These are phyloP conservation scores for Aspergillus saccharolyticus DNA, from an alignment of 495 filamentous ascomycete genomes.

Conservation along the genomic window DNA sequence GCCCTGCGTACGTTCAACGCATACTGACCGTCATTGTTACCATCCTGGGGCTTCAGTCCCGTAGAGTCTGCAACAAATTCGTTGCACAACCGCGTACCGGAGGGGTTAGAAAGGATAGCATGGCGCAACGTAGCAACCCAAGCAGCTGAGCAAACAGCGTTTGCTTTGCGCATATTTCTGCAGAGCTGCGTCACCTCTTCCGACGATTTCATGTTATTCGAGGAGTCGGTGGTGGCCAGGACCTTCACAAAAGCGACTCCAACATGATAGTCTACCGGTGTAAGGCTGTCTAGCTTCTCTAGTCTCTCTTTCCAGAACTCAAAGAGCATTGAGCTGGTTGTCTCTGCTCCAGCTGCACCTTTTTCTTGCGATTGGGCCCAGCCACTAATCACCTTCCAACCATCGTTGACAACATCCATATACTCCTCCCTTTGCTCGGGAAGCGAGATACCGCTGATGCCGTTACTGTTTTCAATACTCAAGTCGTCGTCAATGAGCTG, in stretches of 20 bases:
- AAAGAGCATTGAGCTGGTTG: slow-evolving; percentile 21
- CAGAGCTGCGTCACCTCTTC: slow-evolving; percentile 34
- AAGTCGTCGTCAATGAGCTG: slow-evolving; percentile 62
- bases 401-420: slow-evolving; percentile 54
- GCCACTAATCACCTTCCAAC: slow-evolving; percentile 48
- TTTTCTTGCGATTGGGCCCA: slow-evolving; percentile 35
- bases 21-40: slow-evolving; percentile 37
- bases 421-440: slow-evolving; percentile 55
- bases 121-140: slow-evolving; percentile 34
- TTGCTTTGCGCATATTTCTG: slow-evolving; percentile 32
- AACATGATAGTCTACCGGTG: slow-evolving; percentile 34
- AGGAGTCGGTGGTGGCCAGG: slow-evolving; percentile 25
- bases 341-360: slow-evolving; percentile 8
- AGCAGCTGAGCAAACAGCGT: slow-evolving; percentile 37
- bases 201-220: slow-evolving; percentile 23
- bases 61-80: slow-evolving; percentile 58
- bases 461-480: slow-evolving; percentile 51
- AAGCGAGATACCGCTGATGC: slow-evolving; percentile 44
- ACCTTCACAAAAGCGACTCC: slow-evolving; percentile 42
- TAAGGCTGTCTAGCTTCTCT: slow-evolving; percentile 25
- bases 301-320: slow-evolving; percentile 35
- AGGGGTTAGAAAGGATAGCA: slow-evolving; percentile 31
- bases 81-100: slow-evolving; percentile 48
- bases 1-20: not conserved
- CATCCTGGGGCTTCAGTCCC: slow-evolving; percentile 40